Evolutionary conservation across 441 rosid genomes (phyloP).

Genomic region (Gossypium schwendimanii): DNA sequence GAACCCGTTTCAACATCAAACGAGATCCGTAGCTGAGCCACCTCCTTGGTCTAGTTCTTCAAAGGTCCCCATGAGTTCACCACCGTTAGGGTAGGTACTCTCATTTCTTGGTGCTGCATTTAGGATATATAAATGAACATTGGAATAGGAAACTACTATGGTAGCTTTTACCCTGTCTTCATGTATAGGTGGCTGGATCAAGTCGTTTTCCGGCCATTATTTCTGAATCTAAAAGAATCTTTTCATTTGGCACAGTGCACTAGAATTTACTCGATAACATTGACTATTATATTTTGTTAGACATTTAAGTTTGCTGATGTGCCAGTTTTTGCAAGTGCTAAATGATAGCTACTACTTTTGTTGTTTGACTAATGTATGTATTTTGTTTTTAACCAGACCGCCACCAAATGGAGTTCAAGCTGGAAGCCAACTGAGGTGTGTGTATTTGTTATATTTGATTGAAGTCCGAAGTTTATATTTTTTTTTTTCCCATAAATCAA

Average conservation of each 20-base stretch:
- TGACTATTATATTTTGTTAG: neutral
- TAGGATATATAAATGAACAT: neutral
- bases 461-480: neutral
- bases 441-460: neutral
- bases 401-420: constrained; percentile 50
- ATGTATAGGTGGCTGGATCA: neutral
- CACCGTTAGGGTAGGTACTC: constrained; percentile 45
- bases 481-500: neutral
- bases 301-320: neutral
- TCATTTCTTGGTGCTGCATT: neutral
- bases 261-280: neutral
- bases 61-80: constrained; percentile 34
- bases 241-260: neutral
- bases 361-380: constrained; percentile 17
- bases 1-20: constrained; percentile 36
- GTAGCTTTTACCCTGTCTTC: neutral
- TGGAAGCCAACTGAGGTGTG: constrained; percentile 81
- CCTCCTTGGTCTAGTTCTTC: constrained; percentile 82
- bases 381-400: constrained; percentile 33
- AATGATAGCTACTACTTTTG: constrained; percentile 4
- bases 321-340: neutral
- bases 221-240: neutral
- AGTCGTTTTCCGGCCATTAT: neutral
- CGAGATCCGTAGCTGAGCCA: constrained; percentile 53
- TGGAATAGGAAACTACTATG: neutral